Base-by-base conservation (phyloP, 2,329 filamentous ascomycete genomes). In the Clarireedia monteithiana region DNA sequence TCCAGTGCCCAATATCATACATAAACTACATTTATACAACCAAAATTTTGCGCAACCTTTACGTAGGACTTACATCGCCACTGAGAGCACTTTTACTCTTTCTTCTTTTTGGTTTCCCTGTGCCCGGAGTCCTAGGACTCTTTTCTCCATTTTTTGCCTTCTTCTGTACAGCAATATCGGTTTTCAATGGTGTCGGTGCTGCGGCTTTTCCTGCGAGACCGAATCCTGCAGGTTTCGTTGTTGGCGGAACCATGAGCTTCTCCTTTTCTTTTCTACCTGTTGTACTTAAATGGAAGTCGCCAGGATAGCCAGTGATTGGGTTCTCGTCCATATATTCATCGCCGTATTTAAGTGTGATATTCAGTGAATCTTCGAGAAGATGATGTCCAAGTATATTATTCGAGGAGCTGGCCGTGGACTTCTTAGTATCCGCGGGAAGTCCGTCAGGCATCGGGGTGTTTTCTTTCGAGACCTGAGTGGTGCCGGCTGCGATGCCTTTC, bases 261-360 rank as follows among this genome's bases (percentile, higher is more conserved):
- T 64, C 65, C 34, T 64, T 64, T 26, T 67, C 65, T 44, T 64
- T 66, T 27, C 81, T 76, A 1, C 83, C 82, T 0, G 81, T 84
- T 6, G 80, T 82, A 7, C 79, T 78, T 10, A 85, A 75, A 62
- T 85, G 81, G 68, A 86, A 86, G 53, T 83, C 81, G 50, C 83
- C 83, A 0, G 83, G 83, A 30, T 78, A 76, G 49, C 84, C 83
- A 0, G 82, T 85, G 63, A 86, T 85, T 44, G 83, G 82, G 61
- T 84, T 86, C 68, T 85, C 81, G 68, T 86, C 81, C 70, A 86
- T 80, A 66, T 83, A 86, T 60, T 86, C 82, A 49, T 81, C 78
- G 39, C 82, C 83, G 62, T 79, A 81, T 59, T 75, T 76, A 69
- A 81, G 73, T 61, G 83, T 80, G 42, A 81, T 74, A 62, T 74